Base-by-base conservation (phyloP, 2,329 filamentous ascomycete genomes). In the Fusarium aywerte region DNA sequence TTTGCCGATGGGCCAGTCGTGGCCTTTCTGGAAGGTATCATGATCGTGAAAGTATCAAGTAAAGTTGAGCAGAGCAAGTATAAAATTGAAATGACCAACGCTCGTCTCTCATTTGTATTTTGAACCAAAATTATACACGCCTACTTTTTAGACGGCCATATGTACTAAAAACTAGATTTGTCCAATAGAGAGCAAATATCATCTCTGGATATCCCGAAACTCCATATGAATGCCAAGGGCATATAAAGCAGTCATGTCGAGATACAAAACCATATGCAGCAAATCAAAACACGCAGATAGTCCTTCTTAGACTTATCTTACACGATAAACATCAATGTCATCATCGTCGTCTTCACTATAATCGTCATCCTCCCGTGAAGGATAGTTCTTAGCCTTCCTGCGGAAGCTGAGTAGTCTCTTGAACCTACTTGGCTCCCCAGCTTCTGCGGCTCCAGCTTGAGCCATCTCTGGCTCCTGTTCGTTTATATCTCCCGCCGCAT, bases 321-420 rank as follows among this genome's bases (percentile, higher is more conserved):
- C 64, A 31, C 57, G 64, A 36, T 70, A 69, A 59, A 62, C 67
- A 36, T 69, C 65, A 27, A 69, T 55, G 20, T 71, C 64, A 36
- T 71, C 68, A 32, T 73, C 65, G 15, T 67, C 69, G 13, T 74
- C 68, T n/a, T 76, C 73, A 25, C 73, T 69, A 31, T 65, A 73
- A 52, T 73, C 73, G 7, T 74, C 67, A 21, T 73, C 68, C 20
- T 73, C 71, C 5, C 42, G 48, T 4, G 58, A 59, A 42, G 62
- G 68, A 32, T 49, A 48, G 61, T 68, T 71, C 57, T 67, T 65
- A 0, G 72, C 56, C 68, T 80, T 81, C 70, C 77, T 80, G 62
- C 76, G 77, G 61, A 84, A 74, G 68, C 82, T 84, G 21, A 85
- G 67, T 35, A 84, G 70, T 59, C 80, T 78, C 76, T 81, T 83